phyloP scores from a whole-genome alignment of 164 flowering plant genomes.

The Berberis thunbergii region DNA sequence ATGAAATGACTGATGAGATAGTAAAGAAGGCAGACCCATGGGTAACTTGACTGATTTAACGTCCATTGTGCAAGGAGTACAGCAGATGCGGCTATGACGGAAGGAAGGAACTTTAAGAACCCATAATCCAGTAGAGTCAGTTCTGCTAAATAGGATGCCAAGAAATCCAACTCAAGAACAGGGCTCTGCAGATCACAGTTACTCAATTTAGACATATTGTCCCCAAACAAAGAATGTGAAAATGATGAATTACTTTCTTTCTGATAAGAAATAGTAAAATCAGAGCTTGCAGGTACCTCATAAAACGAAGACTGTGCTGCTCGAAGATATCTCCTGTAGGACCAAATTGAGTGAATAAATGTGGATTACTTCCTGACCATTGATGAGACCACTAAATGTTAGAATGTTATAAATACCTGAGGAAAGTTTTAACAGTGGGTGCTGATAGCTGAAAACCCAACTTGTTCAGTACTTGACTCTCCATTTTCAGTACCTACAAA shows the following conservation, averaged over 20 bases:
- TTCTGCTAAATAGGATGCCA: constrained; percentile 71
- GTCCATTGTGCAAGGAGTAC: constrained; percentile 1
- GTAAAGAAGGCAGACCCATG: constrained; percentile 49
- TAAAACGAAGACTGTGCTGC: constrained; percentile 61
- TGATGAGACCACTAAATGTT: neutral
- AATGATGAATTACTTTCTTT: neutral
- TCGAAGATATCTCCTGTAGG: constrained; percentile 72
- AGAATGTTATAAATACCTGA: constrained; percentile 39
- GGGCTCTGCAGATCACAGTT: constrained; percentile 28
- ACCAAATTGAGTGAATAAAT: constrained; percentile 4
- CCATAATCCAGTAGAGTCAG: constrained; percentile 47
- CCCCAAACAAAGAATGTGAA: neutral
- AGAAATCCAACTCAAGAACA: constrained; percentile 43
- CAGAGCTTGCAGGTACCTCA: neutral
- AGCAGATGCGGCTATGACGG: constrained; percentile 74
- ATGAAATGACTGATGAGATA: neutral
- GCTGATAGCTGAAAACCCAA: constrained; percentile 54
- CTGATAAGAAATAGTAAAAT: neutral
- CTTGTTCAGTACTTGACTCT: constrained; percentile 51
- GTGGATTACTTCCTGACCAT: neutral
- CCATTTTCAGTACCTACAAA: constrained; percentile 81
- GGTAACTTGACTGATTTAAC: constrained; percentile 29
- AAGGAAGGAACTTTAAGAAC: constrained; percentile 63
- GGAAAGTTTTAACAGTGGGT: constrained; percentile 79
- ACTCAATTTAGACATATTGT: neutral